phyloP scores from a whole-genome alignment of 2,329 filamentous ascomycete species.

The Ophiocordyceps camponoti-leonardi region DNA sequence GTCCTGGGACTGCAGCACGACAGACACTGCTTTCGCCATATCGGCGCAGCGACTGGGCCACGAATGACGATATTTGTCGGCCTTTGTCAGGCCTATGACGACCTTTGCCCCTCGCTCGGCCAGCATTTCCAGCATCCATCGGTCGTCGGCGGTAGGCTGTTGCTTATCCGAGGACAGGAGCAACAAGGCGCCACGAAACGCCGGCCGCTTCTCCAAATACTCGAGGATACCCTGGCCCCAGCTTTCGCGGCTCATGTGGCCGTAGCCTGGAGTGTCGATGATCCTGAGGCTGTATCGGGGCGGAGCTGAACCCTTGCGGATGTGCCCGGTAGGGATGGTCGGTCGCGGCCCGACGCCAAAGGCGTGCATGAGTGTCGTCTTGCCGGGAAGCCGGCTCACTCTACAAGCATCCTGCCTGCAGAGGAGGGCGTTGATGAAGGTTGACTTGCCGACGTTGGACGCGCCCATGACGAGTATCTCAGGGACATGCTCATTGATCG shows the following conservation, averaged over 20 bases:
- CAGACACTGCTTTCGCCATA: constrained; percentile 11
- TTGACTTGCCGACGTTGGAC: constrained; percentile 80
- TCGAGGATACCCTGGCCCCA: constrained; percentile 36
- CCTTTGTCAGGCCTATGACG: constrained; percentile 37
- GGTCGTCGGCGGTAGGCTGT: constrained; percentile 26
- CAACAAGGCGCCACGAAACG: constrained; percentile 33
- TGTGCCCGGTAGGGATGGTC: constrained; percentile 9
- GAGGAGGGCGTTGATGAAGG: constrained; percentile 68
- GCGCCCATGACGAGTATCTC: constrained; percentile 68
- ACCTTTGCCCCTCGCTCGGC: constrained; percentile 26
- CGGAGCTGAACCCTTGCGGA: constrained; percentile 18
- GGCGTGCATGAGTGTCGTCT: constrained; percentile 36
- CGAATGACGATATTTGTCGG: constrained; percentile 25
- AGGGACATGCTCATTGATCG: constrained; percentile 31
- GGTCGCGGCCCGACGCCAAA: constrained; percentile 32
- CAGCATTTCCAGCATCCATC: constrained; percentile 27
- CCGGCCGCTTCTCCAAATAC: constrained; percentile 28
- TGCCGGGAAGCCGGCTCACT: constrained; percentile 32
- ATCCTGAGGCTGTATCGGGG: constrained; percentile 30
- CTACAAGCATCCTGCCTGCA: constrained; percentile 28
- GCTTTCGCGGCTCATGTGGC: constrained; percentile 23
- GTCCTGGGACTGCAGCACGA: constrained; percentile 10
- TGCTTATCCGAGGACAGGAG: constrained; percentile 36
- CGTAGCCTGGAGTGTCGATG: constrained; percentile 34
- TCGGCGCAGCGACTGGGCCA: constrained; percentile 12